These are phyloP conservation scores for Mycena leptocephala DNA, from an alignment of 768 basidiomycete genomes.

Conservation along the genomic window DNA sequence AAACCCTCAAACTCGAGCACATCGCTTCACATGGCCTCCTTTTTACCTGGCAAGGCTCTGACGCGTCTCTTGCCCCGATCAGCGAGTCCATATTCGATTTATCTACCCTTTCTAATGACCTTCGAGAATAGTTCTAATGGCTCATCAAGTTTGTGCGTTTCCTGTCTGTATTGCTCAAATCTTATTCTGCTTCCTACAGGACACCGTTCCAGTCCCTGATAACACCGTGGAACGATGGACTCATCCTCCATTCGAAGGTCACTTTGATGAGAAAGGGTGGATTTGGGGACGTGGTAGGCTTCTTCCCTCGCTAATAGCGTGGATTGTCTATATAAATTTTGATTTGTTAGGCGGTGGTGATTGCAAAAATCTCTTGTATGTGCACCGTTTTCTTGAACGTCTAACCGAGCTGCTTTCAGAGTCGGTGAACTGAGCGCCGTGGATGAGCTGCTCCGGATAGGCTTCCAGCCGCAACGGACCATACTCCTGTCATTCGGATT, in stretches of 20 bases:
- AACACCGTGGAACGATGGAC: slow-evolving; percentile 62
- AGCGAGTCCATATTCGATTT: slow-evolving; percentile 56
- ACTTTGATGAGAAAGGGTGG: slow-evolving; percentile 57
- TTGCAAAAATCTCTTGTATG: slow-evolving; percentile 62
- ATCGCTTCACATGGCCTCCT: slow-evolving; percentile 73
- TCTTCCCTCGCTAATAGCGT: neutral
- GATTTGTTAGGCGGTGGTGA: slow-evolving; percentile 57
- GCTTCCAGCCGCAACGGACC: slow-evolving; percentile 26
- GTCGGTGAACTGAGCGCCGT: slow-evolving; percentile 15
- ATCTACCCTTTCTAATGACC: neutral
- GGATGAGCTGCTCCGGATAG: slow-evolving; percentile 8
- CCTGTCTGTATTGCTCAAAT: too few relatives aligned
- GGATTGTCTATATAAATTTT: neutral
- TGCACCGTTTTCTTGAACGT: neutral
- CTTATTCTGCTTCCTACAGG: slow-evolving; percentile 33
- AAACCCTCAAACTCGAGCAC: slow-evolving; percentile 39
- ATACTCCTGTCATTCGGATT: slow-evolving; percentile 52
- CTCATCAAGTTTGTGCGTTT: slow-evolving; percentile 31
- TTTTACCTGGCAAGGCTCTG: slow-evolving; percentile 71
- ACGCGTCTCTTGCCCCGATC: slow-evolving; percentile 64
- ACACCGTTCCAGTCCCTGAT: slow-evolving; percentile 68
- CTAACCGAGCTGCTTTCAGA: neutral
- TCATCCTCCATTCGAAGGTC: slow-evolving; percentile 65
- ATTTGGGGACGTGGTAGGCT: slow-evolving; percentile 64
- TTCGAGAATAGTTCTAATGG: slow-evolving; percentile 10